These are phyloP conservation scores for Tylopilus cervinicoccineus DNA, from an alignment of 768 basidiomycete genomes.

Conservation along the genomic window DNA sequence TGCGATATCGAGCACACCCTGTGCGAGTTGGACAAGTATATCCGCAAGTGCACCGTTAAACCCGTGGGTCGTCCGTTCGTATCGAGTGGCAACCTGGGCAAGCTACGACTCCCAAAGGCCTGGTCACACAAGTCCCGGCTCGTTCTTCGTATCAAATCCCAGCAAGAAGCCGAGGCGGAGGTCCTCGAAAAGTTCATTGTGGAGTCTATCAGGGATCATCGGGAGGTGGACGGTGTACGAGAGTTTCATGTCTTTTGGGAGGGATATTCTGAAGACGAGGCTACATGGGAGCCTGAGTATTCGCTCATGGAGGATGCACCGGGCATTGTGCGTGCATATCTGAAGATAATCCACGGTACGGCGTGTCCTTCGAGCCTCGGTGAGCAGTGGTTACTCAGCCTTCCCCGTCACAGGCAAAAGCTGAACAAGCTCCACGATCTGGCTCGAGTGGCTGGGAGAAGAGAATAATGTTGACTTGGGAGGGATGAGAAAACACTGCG, in stretches of 20 bases:
- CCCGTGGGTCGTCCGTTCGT: slow-evolving; percentile 36
- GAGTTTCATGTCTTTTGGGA: slow-evolving; percentile 53
- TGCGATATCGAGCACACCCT: slow-evolving; percentile 76
- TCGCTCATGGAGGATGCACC: slow-evolving; percentile 50
- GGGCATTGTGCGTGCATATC: slow-evolving; percentile 39
- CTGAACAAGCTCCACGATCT: not conserved
- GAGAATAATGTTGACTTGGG: not conserved
- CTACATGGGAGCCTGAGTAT: slow-evolving; percentile 56
- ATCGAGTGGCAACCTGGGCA: slow-evolving; percentile 24
- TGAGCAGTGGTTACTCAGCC: not conserved
- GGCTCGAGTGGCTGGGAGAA: not conserved
- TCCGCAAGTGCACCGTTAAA: slow-evolving; percentile 38
- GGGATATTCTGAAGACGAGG: slow-evolving; percentile 47
- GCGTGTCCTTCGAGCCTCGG: not conserved
- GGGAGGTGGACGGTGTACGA: slow-evolving; percentile 31
- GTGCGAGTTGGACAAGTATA: slow-evolving; percentile 79
- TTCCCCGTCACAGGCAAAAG: slow-evolving; percentile 3
- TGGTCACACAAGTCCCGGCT: slow-evolving; percentile 48
- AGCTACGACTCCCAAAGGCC: slow-evolving; percentile 45
- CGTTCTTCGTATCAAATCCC: slow-evolving; percentile 40
- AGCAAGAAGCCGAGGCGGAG: slow-evolving; percentile 27
- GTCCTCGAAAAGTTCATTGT: slow-evolving; percentile 43
- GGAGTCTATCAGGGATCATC: slow-evolving; percentile 35
- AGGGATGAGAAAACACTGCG: slow-evolving; percentile 5
- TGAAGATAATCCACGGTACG: slow-evolving; percentile 14